Percentiles rank a stretch among this genome's conserved stretches.
phyloP scores from a whole-genome alignment of 768 basidiomycete genomes.

The Tulasnella sp. region DNA sequence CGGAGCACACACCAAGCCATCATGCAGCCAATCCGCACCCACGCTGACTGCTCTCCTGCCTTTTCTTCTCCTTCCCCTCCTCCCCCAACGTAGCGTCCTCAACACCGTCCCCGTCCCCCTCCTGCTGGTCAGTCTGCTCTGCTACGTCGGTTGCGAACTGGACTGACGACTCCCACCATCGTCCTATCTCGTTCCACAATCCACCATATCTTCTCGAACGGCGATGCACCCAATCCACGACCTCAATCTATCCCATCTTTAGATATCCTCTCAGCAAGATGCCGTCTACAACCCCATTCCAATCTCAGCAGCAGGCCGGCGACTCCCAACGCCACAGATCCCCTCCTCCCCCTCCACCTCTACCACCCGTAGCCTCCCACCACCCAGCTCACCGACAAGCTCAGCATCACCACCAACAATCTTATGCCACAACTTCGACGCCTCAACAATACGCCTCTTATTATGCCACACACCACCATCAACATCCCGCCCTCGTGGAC shows the following conservation, averaged over 20 bases:
- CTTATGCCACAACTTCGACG: neutral
- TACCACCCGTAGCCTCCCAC: neutral
- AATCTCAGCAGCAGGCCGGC: conserved; percentile 13
- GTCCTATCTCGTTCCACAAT: neutral
- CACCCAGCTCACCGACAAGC: neutral
- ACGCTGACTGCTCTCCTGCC: conserved; percentile 11
- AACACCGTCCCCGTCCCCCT: neutral
- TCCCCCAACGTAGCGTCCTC: neutral
- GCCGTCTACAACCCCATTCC: conserved; percentile 6
- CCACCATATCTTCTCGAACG: neutral
- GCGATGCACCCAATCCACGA: neutral
- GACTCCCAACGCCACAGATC: conserved; percentile 13
- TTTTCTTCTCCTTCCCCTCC: conserved; percentile 6
- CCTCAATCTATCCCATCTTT: conserved; percentile 1
- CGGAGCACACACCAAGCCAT: conserved; percentile 11
- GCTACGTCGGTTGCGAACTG: neutral
- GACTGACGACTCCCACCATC: conserved; percentile 11
- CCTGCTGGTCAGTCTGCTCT: neutral
- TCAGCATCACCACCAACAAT: conserved; percentile 26
- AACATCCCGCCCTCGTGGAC: conserved; percentile 20
- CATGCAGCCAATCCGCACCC: conserved; percentile 10
- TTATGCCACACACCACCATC: conserved; percentile 17
- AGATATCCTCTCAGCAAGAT: conserved; percentile 2
- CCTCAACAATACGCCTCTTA: neutral
- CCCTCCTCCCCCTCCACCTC: neutral